Base-by-base conservation (phyloP, 345 rosid species). In the Boechera retrofracta region DNA sequence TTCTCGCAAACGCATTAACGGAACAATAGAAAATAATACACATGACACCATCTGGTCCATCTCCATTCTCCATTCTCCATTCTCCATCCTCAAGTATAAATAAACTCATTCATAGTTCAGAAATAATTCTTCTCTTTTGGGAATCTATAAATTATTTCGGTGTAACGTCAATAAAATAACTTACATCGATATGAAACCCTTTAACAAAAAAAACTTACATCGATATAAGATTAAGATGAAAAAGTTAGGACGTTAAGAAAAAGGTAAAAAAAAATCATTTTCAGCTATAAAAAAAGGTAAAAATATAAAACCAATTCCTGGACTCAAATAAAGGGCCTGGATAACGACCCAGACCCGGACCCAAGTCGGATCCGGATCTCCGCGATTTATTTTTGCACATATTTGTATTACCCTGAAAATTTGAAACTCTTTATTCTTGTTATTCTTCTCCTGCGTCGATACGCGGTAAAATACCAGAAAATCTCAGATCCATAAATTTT, bases 381-480 rank as follows among this genome's bases (percentile, higher is more conserved):
- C 32, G 33, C 9, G 7, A 45, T 31, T 57, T 13, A 7, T 31
- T 44, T n/a, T 16, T 21, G 6, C 10, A 61, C 53, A 29, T 29
- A 13, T 70, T 26, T 2, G 12, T 42, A 8, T 21, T 4, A 4
- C 6, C 8, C 21, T 3, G 24, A 4, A 45, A 71, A 7, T 70
- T 70, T 57, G 56, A 71, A 58, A 66, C 16, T 45, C 67, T 58
- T 1, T 32, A 16, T 44, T 10, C n/a, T 10, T 44, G 2, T 21
- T 32, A 6, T 12, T 52, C 7, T 41, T 29, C 12, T 32, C 55
- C 53, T 70, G 5, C 16, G 4, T 56, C 13, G 42, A 69, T 41
- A 44, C 42, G 74, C 74, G 65, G 55, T 70, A n/a, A 41, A 39
- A 55, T 55, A 13, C 64, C 29, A 69, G 63, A 56, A 41, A 41